Evolutionary conservation across 2,329 filamentous ascomycete species (phyloP), one percentile per base, ranked within the genome.

Genomic region (Falciphora oryzae): DNA sequence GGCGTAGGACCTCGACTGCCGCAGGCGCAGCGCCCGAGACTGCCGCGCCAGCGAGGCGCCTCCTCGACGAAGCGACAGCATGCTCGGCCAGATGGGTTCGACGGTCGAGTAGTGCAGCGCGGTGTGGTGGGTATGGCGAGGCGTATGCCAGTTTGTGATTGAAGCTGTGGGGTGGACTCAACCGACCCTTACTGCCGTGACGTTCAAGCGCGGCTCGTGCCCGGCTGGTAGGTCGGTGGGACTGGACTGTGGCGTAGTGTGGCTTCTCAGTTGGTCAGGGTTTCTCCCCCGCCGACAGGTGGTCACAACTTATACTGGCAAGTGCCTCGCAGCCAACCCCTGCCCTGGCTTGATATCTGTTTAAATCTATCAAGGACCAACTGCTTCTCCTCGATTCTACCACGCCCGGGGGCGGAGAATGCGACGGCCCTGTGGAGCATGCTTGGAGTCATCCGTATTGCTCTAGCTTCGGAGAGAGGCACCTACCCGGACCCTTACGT

Each of bases 1-100:
- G 69, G 83, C 83, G 73, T 86, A 85, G 66, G 77, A 77, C 71
- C 83, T 80, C 68, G 77, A 73, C 68, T 71, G 71, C 66, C 74
- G 76, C 63, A 72, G 69, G 44, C 67, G 29, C 50, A 57, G 65
- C 10, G 74, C 73, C 65, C 73, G 73, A 59, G 74, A 68, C 67
- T 73, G 75, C 66, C 78, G 76, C 66, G 74, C 78, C 67, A 75
- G 70, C 70, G 73, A 74, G 44, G 71, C 73, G 56, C 70, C 72
- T 68, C 74, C 72, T 67, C 74, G 74, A 71, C 76, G 71, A 65
- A 77, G 69, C 64, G 76, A 73, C 69, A 73, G 73, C 76, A 78
- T 78, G 58, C 61, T 63, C 63, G 28, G 56, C 53, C 53, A 53
- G 57, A 28, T 65, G 11, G 59, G 60, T 32, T 25, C 31, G 56